Evolutionary conservation across 1,284 basidiomycete genomes (phyloP), one percentile per base, ranked within the genome.

Genomic region (Leccinum subfulvum): DNA sequence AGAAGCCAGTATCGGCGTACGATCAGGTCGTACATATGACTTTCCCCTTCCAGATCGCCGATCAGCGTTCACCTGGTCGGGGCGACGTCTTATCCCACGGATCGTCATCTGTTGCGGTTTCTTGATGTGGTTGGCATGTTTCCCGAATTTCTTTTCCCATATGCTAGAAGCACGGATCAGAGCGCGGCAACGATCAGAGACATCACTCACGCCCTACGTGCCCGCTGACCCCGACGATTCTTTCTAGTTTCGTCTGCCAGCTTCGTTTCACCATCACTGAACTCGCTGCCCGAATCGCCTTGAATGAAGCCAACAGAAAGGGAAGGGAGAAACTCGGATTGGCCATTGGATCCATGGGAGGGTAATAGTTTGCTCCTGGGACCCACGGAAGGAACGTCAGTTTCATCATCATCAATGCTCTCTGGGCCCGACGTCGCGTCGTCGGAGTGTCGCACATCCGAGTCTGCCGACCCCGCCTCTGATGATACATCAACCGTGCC

Each of bases 91-190:
- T 49, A 63, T 58, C 33, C 64, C 52, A 53, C 55, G 58, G 18
- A 60, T 56, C 63, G 67, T 35, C n/a, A 16, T 35, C 66, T 78
- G 78, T 47, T 73, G 76, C 71, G 84, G 81, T 69, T 86, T 90
- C 75, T 91, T 89, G 76, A 96, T 82, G 77, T 98, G 96, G 74
- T 96, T 97, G 13, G 96, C 96, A 64, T 89, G 87, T 66, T 82
- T 86, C 60, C 96, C 96, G 71, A 88, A 98, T 77, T 96, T 98
- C 79, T 95, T 96, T 79, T 97, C 96, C 95, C 95, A 98, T 66
- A 98, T 96, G 1, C 95, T 97, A 69, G 18, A 21, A 5, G 21
- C 16, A 49, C 14, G 54, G 49, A 39, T 68, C 63, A 67, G 51
- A 61, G 56, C 51, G 30, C 39, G 28, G 28, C 52, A 61, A 35